phyloP scores from a whole-genome alignment of 2,329 filamentous ascomycete species.

The Aulographum hederae region DNA sequence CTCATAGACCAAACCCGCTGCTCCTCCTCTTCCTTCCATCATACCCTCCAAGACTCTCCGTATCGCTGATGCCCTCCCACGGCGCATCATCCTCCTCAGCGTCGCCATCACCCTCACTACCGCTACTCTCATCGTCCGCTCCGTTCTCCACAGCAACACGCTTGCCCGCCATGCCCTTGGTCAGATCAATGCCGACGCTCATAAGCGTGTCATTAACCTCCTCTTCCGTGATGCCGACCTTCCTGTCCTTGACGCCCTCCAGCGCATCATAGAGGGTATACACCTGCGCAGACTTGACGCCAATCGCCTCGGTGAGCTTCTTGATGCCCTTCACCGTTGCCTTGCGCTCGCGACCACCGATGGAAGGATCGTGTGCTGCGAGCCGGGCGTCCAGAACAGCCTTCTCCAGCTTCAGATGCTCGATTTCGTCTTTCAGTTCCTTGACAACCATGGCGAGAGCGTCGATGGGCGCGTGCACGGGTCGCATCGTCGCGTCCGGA shows the following conservation, averaged over 20 bases:
- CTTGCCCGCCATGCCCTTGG: constrained; percentile 19
- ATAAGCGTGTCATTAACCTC: constrained; percentile 24
- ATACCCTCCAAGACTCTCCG: constrained; percentile 1
- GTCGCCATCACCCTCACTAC: constrained; percentile 5
- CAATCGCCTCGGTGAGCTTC: constrained; percentile 41
- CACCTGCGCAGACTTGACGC: constrained; percentile 60
- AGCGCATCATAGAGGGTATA: constrained; percentile 72
- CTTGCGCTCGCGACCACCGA: constrained; percentile 47
- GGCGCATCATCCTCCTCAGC: constrained; percentile 17
- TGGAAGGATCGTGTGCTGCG: constrained; percentile 45
- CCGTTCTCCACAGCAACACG: constrained; percentile 13
- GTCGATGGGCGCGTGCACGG: constrained; percentile 45
- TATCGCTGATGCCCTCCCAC: constrained; percentile 9
- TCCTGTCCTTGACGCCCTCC: constrained; percentile 55
- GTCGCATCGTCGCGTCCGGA: constrained; percentile 40
- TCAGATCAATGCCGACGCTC: constrained; percentile 21
- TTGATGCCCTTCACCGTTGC: constrained; percentile 42
- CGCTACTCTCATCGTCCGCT: constrained; percentile 9
- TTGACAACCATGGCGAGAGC: constrained; percentile 75
- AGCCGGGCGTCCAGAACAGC: no score
- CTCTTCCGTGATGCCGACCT: constrained; percentile 13
- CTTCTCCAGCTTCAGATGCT: constrained; percentile 55
- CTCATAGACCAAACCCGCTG: not conserved
- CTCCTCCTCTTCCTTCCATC: not conserved
- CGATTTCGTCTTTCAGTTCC: constrained; percentile 59